Conservation (phyloP, 2,329 filamentous ascomycete species). For the Nigrospora oryzae region DNA sequence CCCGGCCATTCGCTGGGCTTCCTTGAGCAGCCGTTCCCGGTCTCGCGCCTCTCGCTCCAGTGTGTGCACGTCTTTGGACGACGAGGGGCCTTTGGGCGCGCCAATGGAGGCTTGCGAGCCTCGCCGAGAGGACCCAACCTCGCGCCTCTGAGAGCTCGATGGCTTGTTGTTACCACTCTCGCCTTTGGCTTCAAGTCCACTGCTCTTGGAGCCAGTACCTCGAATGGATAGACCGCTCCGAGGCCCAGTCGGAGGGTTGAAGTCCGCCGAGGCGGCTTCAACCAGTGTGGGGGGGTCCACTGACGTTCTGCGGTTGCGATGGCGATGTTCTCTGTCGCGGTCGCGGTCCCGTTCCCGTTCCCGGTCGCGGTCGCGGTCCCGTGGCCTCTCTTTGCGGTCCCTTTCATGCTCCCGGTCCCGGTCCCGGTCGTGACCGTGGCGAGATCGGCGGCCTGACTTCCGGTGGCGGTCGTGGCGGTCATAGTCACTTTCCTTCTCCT, state of each 20-base stretch:
- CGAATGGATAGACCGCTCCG: conserved; percentile 21
- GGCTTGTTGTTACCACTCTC: conserved; percentile 13
- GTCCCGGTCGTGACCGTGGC: conserved; percentile 30
- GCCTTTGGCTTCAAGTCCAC: conserved; percentile 30
- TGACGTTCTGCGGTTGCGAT: conserved; percentile 24
- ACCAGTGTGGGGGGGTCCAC: conserved; percentile 20
- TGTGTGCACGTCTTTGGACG: conserved; percentile 51
- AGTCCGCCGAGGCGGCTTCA: conserved; percentile 25
- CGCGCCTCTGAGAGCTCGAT: conserved; percentile 14
- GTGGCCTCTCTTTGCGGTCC: conserved; percentile 15
- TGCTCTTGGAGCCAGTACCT: conserved; percentile 12
- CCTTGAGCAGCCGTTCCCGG: conserved; percentile 58
- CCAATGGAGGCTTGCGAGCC: conserved; percentile 24
- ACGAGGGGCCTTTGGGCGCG: conserved; percentile 11
- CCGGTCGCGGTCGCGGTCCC: conserved; percentile 20
- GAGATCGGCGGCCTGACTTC: conserved; percentile 28
- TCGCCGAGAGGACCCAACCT: conserved; percentile 23
- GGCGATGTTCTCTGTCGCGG: conserved; percentile 23
- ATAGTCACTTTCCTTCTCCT: conserved; percentile 23
- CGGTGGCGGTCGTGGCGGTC: conserved; percentile 13
- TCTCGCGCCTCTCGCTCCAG: conserved; percentile 60
- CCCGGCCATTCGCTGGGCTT: conserved; percentile 57
- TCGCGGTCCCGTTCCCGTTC: conserved; percentile 22
- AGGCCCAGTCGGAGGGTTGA: conserved; percentile 32
- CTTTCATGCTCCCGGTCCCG: conserved; percentile 24